A percentile compares a stretch with the other conserved stretches of the same genome.
phyloP scores from a whole-genome alignment of 2,329 filamentous ascomycete genomes.

The Fusarium sacchari region DNA sequence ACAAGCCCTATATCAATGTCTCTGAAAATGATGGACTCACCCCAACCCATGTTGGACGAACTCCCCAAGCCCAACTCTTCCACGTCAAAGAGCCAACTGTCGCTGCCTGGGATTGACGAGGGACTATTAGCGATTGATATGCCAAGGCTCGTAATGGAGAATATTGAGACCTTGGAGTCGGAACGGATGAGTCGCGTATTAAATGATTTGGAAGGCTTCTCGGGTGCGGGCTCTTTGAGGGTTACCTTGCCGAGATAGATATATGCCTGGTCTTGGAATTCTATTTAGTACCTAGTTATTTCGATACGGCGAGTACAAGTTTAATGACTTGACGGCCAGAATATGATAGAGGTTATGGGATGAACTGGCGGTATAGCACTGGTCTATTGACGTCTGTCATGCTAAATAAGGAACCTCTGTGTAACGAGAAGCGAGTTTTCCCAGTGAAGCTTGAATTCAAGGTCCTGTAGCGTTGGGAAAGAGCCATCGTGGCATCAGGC shows the following conservation, averaged over 20 bases:
- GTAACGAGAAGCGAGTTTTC: background rate
- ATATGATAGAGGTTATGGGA: background rate
- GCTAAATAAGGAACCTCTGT: background rate
- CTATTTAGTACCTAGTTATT: background rate
- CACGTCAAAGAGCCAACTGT: slow-evolving; percentile 21
- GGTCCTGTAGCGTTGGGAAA: too few relatives aligned
- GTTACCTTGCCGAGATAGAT: background rate
- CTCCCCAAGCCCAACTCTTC: background rate
- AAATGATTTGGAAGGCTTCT: slow-evolving; percentile 41
- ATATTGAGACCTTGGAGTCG: slow-evolving; percentile 16
- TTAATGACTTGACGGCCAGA: background rate
- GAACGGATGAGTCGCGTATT: slow-evolving; percentile 36
- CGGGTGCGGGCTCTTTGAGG: slow-evolving; percentile 31
- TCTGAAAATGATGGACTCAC: slow-evolving; percentile 12
- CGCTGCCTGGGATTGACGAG: slow-evolving; percentile 16
- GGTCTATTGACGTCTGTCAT: background rate
- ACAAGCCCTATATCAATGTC: slow-evolving; percentile 25
- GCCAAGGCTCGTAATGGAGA: background rate
- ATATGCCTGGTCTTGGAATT: background rate
- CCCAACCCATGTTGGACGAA: slow-evolving; percentile 2
- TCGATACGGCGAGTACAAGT: background rate
- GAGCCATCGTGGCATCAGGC: background rate
- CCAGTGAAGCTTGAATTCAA: background rate
- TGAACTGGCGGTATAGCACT: background rate
- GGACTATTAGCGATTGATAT: background rate